Conservation (phyloP, 2,329 filamentous ascomycete species). For the Diplodia sapinea region DNA sequence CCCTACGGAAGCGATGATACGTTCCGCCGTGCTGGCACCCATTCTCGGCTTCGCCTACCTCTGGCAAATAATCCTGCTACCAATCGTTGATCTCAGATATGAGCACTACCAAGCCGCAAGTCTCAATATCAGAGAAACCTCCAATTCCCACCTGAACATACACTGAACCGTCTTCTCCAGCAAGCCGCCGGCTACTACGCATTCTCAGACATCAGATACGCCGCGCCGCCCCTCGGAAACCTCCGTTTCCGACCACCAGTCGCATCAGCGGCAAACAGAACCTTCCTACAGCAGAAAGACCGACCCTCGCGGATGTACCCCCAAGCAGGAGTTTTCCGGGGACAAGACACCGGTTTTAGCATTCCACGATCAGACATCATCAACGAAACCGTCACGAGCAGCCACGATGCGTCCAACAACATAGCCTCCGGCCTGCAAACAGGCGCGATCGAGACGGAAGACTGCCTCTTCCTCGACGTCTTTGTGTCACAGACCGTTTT, state of each 20-base stretch:
- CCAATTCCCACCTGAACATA: background rate
- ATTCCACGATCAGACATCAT: slow-evolving; percentile 41
- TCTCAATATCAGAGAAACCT: slow-evolving; percentile 49
- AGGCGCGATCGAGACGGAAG: slow-evolving; percentile 41
- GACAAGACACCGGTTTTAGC: background rate
- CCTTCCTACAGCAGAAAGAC: slow-evolving; percentile 53
- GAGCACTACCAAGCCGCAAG: slow-evolving; percentile 56
- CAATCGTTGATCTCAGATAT: slow-evolving; percentile 62
- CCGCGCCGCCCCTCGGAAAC: slow-evolving; percentile 58
- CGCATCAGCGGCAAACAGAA: slow-evolving; percentile 51
- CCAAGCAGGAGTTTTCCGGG: slow-evolving; percentile 43
- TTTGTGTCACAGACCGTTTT: slow-evolving; percentile 45
- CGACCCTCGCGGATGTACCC: slow-evolving; percentile 35
- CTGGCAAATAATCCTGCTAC: slow-evolving; percentile 38
- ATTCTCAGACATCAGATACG: slow-evolving; percentile 64
- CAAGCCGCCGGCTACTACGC: slow-evolving; percentile 54
- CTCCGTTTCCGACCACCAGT: slow-evolving; percentile 58
- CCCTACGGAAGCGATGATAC: background rate
- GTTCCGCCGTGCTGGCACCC: background rate
- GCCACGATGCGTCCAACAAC: background rate
- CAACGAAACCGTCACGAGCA: background rate
- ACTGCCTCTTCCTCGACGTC: slow-evolving; percentile 51
- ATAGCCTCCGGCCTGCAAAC: slow-evolving; percentile 39
- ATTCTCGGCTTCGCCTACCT: background rate
- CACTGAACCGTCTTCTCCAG: slow-evolving; percentile 38